Conservation (phyloP, 371 early-diverging fungal species). For the Haplosporangium sp. region DNA sequence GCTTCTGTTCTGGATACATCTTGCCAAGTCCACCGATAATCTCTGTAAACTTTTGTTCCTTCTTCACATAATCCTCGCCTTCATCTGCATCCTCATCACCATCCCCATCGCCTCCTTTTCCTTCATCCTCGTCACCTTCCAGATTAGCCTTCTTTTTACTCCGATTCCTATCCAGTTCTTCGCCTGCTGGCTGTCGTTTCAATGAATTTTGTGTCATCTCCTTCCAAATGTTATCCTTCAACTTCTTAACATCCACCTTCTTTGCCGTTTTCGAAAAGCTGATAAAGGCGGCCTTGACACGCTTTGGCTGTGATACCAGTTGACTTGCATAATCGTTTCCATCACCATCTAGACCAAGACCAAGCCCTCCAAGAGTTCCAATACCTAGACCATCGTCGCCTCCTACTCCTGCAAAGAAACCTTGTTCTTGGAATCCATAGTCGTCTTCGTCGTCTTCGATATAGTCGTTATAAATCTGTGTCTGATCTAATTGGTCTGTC, state of each 20-base stretch:
- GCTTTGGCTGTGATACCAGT: slow-evolving; percentile 63
- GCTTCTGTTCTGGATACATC: slow-evolving; percentile 80
- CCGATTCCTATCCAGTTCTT: slow-evolving; percentile 17
- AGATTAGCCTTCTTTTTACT: slow-evolving; percentile 35
- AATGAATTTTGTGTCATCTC: slow-evolving; percentile 59
- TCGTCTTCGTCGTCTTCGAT: slow-evolving; percentile 53
- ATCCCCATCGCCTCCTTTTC: slow-evolving; percentile 1
- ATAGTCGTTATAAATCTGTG: slow-evolving; percentile 53
- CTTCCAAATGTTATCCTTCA: slow-evolving; percentile 96
- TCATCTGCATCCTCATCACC: slow-evolving; percentile 22
- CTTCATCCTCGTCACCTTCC: slow-evolving; percentile 11
- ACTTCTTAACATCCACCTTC: slow-evolving; percentile 92
- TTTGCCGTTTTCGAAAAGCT: slow-evolving; percentile 92
- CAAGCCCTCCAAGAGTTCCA: slow-evolving; percentile 18
- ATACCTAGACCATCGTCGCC: slow-evolving; percentile 6
- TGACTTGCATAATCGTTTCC: slow-evolving; percentile 66
- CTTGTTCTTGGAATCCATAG: slow-evolving; percentile 37
- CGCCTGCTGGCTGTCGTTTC: slow-evolving; percentile 36
- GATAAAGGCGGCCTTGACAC: slow-evolving; percentile 78
- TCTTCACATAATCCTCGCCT: slow-evolving; percentile 58
- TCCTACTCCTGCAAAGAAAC: slow-evolving; percentile 36
- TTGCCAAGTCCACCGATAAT: slow-evolving; percentile 75
- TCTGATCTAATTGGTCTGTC: slow-evolving; percentile 56
- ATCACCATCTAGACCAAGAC: slow-evolving; percentile 54
- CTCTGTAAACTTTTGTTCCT: slow-evolving; percentile 76